A percentile compares a stretch with the other conserved stretches of the same genome.
Evolutionary conservation across 306 rosid species (phyloP).

Genomic region (Heteromeles arbutifolia): DNA sequence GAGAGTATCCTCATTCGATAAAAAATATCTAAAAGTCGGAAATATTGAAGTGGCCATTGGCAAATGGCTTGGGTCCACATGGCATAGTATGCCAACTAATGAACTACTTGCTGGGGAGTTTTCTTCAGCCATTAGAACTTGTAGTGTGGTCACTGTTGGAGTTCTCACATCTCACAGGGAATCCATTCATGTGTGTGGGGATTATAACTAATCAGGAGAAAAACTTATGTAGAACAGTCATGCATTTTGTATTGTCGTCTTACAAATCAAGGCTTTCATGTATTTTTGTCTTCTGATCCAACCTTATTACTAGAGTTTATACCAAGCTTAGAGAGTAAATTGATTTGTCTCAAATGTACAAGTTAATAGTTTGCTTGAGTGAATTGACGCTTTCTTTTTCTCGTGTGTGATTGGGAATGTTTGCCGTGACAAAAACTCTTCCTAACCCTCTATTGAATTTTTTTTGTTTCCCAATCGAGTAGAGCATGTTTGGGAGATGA

Average conservation of each 20-base stretch:
- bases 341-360: too few species aligned
- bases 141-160: not conserved
- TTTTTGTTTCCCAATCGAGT: too few species aligned
- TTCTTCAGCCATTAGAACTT: not conserved
- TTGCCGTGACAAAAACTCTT: not conserved
- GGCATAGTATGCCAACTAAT: not conserved
- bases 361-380: not conserved
- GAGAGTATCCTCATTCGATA: not conserved
- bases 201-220: too few species aligned
- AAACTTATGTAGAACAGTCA: fast-evolving
- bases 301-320: too few species aligned
- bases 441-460: not conserved
- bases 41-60: too few species aligned
- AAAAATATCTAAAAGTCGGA: not conserved
- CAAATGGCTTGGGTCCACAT: not conserved
- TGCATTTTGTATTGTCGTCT: too few species aligned
- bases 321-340: too few species aligned
- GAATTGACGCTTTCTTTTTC: not conserved
- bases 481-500: too few species aligned
- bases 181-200: not conserved
- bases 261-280: fast-evolving
- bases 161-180: not conserved
- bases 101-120: not conserved
- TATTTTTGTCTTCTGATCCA: fast-evolving
- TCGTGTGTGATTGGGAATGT: not conserved